phyloP scores from a whole-genome alignment of 202 grass and related monocot species.

The Zizania palustris region DNA sequence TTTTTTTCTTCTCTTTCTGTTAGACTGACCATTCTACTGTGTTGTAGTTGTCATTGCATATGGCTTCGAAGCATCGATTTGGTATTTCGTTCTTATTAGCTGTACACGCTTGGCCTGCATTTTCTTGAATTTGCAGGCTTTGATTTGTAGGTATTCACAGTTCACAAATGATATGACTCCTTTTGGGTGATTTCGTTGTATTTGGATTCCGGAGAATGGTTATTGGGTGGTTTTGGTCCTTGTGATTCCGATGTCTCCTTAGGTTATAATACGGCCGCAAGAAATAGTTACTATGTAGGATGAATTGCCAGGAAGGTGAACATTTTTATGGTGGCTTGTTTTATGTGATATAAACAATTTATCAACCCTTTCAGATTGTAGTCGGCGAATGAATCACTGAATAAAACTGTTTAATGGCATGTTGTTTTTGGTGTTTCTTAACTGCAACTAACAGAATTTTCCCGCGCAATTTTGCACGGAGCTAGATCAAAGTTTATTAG shows the following conservation, averaged over 20 bases:
- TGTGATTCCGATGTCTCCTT: constrained; percentile 17
- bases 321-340: neutral
- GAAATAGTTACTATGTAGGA: neutral
- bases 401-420: neutral
- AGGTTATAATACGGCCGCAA: neutral
- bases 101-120: constrained; percentile 6
- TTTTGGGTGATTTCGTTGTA: neutral
- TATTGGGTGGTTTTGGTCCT: neutral
- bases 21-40: neutral
- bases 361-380: neutral
- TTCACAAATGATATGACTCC: neutral
- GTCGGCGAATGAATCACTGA: neutral
- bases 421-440: neutral
- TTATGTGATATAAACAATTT: neutral
- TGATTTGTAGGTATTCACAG: neutral
- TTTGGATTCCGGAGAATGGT: neutral
- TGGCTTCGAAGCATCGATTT: constrained; percentile 33
- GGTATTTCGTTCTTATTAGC: neutral
- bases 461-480: no score
- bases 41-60: neutral
- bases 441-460: no score
- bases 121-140: neutral
- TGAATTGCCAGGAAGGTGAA: neutral
- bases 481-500: no score
- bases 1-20: neutral